Conservation (phyloP, 2,329 filamentous ascomycete genomes). For the Teratosphaeria gauchensis region DNA sequence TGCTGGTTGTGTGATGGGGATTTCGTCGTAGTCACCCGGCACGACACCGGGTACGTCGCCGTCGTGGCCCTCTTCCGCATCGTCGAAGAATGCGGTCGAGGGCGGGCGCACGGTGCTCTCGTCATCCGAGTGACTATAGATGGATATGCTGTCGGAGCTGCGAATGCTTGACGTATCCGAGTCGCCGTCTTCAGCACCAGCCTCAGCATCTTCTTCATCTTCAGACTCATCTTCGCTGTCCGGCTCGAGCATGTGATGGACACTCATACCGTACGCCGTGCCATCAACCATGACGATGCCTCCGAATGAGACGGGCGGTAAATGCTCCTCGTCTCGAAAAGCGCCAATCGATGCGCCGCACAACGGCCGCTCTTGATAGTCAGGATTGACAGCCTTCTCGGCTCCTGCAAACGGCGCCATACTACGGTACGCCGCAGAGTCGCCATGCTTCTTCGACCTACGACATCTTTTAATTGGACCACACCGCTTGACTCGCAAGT, state of each 20-base stretch:
- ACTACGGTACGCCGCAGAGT: constrained; percentile 12
- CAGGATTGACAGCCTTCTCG: constrained; percentile 51
- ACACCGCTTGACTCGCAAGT: constrained; percentile 60
- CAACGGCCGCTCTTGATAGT: constrained; percentile 66
- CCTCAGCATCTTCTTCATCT: constrained; percentile 30
- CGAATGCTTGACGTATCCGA: constrained; percentile 23
- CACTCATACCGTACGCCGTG: constrained; percentile 84
- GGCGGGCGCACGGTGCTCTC: constrained; percentile 25
- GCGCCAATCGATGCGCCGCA: constrained; percentile 92
- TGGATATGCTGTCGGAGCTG: constrained; percentile 42
- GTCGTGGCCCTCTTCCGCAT: constrained; percentile 8
- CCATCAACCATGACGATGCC: constrained; percentile 79
- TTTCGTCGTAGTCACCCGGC: constrained; percentile 63
- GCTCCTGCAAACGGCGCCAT: constrained; percentile 16
- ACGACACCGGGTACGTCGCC: constrained; percentile 72
- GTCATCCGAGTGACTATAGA: constrained; percentile 51
- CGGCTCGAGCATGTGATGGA: constrained; percentile 86
- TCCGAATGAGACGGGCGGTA: constrained; percentile 85
- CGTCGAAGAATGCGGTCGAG: constrained; percentile 17
- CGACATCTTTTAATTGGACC: constrained; percentile 27
- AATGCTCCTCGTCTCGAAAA: constrained; percentile 72
- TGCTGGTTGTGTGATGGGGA: constrained; percentile 82
- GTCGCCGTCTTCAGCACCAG: constrained; percentile 15
- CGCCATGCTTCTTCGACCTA: constrained; percentile 6
- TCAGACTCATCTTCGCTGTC: constrained; percentile 41